Evolutionary conservation across 805 yeast genomes (phyloP).

Genomic region (Wickerhamomyces canadensis): DNA sequence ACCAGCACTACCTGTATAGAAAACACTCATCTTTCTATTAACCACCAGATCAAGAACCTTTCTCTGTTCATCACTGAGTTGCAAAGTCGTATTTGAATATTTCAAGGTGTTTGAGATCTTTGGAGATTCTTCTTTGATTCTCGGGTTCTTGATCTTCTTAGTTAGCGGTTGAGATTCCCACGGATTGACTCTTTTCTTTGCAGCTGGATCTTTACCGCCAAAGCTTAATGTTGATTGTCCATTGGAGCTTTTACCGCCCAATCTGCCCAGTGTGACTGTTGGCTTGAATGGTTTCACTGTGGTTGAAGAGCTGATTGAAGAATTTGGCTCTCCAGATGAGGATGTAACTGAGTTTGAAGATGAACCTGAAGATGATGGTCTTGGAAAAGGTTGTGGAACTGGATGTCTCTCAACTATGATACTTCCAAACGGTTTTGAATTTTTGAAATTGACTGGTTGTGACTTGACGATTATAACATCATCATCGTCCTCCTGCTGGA

Average conservation of each 20-base stretch:
- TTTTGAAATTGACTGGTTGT: slow-evolving; percentile 8
- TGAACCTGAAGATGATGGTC: not conserved
- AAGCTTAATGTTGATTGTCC: slow-evolving; percentile 1
- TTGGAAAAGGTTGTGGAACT: too few species aligned
- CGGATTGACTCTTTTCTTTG: slow-evolving; percentile 3
- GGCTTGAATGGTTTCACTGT: not conserved
- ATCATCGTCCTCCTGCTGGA: slow-evolving; percentile 3
- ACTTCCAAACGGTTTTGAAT: slow-evolving; percentile 12
- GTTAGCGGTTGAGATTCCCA: slow-evolving; percentile 1
- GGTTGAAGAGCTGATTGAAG: not conserved
- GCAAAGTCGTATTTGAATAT: slow-evolving; percentile 2
- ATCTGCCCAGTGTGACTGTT: not conserved
- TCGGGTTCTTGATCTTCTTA: slow-evolving; percentile 9
- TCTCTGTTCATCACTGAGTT: slow-evolving; percentile 42
- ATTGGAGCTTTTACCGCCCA: not conserved
- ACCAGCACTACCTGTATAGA: slow-evolving; percentile 84
- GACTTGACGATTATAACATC: slow-evolving; percentile 1
- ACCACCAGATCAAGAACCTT: slow-evolving; percentile 48
- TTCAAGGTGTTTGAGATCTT: not conserved
- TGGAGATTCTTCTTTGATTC: slow-evolving; percentile 3
- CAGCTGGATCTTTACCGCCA: not conserved
- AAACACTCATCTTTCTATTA: slow-evolving; percentile 46
- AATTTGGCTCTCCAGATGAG: not conserved
- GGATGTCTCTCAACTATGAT: not conserved
- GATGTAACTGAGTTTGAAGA: not conserved